A percentile compares a stretch with the other conserved stretches of the same genome.
Evolutionary conservation across 129 eudicot species (phyloP).

Genomic region (Flaveria ramosissima): DNA sequence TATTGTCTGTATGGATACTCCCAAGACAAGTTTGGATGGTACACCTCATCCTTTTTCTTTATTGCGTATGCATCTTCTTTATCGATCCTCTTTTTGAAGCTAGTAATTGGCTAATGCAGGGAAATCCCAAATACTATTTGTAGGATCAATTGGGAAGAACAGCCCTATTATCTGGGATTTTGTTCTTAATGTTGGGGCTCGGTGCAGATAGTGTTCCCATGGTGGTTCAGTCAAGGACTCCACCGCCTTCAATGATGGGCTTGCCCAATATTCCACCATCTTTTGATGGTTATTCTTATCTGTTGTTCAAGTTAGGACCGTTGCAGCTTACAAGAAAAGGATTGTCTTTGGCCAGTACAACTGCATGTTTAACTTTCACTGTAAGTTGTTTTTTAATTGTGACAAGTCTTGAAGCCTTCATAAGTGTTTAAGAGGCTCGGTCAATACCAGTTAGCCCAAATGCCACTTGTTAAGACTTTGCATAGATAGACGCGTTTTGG

Average conservation of each 20-base stretch:
- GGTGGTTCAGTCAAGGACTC: conserved; percentile 73
- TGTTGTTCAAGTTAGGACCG: conserved; percentile 78
- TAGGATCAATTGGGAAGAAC: conserved; percentile 99
- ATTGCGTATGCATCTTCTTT: background rate
- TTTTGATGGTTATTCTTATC: conserved; percentile 72
- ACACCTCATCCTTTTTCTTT: conserved; percentile 21
- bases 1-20: conserved; percentile 61
- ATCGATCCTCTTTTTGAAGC: conserved; percentile 14
- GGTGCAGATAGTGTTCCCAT: conserved; percentile 80
- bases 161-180: conserved; percentile 67
- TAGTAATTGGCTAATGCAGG: conserved; percentile 39
- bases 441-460: too few species aligned
- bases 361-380: conserved; percentile 88
- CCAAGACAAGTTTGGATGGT: conserved; percentile 87
- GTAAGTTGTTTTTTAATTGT: conserved; percentile 41
- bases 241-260: conserved; percentile 79
- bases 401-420: background rate
- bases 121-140: conserved; percentile 36
- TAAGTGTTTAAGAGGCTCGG: too few species aligned
- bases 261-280: conserved; percentile 67
- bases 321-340: conserved; percentile 84
- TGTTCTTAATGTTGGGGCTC: conserved; percentile 85
- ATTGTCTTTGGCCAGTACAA: conserved; percentile 73
- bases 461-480: too few species aligned
- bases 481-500: too few species aligned